phyloP scores from a whole-genome alignment of 345 rosid genomes.

The Diplotaxis tenuifolia region DNA sequence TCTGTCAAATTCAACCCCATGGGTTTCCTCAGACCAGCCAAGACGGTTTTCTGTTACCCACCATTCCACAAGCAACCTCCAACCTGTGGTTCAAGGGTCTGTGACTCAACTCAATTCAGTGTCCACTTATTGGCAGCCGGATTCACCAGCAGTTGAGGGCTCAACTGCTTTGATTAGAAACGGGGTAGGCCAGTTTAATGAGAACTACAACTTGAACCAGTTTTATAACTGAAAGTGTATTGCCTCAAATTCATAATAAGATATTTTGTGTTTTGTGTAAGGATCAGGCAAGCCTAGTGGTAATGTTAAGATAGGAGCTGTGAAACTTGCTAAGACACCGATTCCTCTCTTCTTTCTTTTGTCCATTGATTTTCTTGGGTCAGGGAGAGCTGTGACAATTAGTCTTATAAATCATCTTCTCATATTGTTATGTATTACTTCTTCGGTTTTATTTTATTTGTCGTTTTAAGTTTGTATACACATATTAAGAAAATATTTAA shows the following conservation, averaged over 20 bases:
- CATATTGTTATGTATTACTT: neutral
- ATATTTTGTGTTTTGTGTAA: neutral
- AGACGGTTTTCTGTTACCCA: constrained; percentile 44
- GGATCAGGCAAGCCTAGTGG: neutral
- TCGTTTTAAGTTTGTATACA: no score
- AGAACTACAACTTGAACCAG: constrained; percentile 44
- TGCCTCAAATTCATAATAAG: constrained; percentile 5
- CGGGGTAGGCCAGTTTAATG: constrained; percentile 41
- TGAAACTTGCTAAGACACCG: constrained; percentile 13
- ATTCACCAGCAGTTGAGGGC: constrained; percentile 34
- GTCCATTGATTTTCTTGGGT: neutral
- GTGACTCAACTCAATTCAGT: constrained; percentile 33
- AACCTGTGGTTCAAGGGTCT: constrained; percentile 34
- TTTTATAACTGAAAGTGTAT: constrained; percentile 41
- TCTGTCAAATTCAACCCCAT: constrained; percentile 82
- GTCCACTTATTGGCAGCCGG: constrained; percentile 46
- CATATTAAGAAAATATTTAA: no score
- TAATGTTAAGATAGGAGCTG: neutral
- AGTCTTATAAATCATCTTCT: neutral
- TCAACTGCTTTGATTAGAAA: constrained; percentile 34
- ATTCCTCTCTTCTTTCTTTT: neutral
- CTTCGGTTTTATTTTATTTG: no score
- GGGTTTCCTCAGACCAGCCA: constrained; percentile 49
- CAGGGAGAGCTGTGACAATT: neutral
- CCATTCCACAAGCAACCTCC: constrained; percentile 39